Percentiles rank a stretch among this genome's conserved stretches.
Conservation (phyloP, 768 basidiomycete genomes). For the Brasilioporus rufonigricans region DNA sequence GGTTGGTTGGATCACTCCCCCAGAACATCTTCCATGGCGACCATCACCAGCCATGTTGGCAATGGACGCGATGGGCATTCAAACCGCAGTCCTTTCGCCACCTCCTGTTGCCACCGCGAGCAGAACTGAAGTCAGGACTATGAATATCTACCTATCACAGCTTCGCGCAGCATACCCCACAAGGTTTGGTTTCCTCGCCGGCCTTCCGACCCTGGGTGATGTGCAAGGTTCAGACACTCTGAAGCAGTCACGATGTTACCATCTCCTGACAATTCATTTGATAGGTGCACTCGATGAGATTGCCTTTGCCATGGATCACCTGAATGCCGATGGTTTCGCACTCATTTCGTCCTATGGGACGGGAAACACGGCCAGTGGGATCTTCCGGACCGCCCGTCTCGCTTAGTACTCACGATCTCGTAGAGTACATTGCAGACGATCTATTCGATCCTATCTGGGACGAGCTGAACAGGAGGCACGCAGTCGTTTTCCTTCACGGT, state of each 20-base stretch:
- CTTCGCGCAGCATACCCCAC: slow-evolving; percentile 48
- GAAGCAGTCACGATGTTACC: not conserved
- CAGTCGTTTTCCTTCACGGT: slow-evolving; percentile 73
- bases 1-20: slow-evolving; percentile 62
- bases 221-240: slow-evolving; percentile 44
- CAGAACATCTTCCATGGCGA: slow-evolving; percentile 65
- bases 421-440: slow-evolving; percentile 68
- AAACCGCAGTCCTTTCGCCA: slow-evolving; percentile 63
- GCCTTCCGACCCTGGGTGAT: slow-evolving; percentile 60
- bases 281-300: slow-evolving; percentile 63
- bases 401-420: slow-evolving; percentile 4
- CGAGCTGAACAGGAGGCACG: slow-evolving; percentile 57
- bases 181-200: slow-evolving; percentile 71
- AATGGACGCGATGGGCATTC: slow-evolving; percentile 60
- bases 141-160: slow-evolving; percentile 47
- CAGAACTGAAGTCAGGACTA: slow-evolving; percentile 39
- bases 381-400: not conserved
- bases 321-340: slow-evolving; percentile 63
- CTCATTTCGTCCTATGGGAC: slow-evolving; percentile 66
- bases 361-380: slow-evolving; percentile 52
- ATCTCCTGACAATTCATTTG: slow-evolving; percentile 5
- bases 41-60: slow-evolving; percentile 54
- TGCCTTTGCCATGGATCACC: slow-evolving; percentile 54
- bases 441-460: slow-evolving; percentile 65
- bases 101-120: slow-evolving; percentile 53